Conservation (phyloP, 371 early-diverging fungal species). For the Sporodiniella umbellata region DNA sequence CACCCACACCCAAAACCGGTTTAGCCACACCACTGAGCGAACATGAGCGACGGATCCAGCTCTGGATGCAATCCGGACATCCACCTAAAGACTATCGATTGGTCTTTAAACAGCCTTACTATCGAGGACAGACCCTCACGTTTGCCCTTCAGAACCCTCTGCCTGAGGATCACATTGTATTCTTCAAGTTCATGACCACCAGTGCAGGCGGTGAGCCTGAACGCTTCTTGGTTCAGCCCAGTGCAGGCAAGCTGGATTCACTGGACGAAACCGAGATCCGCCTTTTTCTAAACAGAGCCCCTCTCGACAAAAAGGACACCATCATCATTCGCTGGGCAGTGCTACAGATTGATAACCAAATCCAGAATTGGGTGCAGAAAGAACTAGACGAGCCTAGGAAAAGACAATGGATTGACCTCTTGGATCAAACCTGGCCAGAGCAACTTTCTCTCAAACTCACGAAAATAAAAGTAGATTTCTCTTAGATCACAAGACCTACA, state of each 20-base stretch:
- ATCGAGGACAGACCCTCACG: conserved; percentile 35
- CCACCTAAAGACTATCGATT: conserved; percentile 4
- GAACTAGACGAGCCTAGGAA: conserved; percentile 26
- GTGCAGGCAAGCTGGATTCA: conserved; percentile 35
- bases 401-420: conserved; percentile 45
- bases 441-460: conserved; percentile 43
- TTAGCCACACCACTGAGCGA: conserved; percentile 1
- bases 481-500: no score
- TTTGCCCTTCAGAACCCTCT: conserved; percentile 32
- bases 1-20: no score
- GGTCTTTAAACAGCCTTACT: conserved; percentile 24
- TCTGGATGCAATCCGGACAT: conserved; percentile 1
- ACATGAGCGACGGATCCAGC: conserved; percentile 8
- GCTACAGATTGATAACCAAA: conserved; percentile 32
- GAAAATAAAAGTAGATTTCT: conserved; percentile 37
- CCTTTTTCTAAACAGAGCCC: conserved; percentile 41
- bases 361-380: conserved; percentile 29
- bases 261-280: conserved; percentile 30
- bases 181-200: conserved; percentile 44
- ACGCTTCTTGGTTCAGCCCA: conserved; percentile 44
- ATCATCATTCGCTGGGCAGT: conserved; percentile 44
- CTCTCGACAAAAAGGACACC: conserved; percentile 28
- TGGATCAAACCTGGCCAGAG: conserved; percentile 42
- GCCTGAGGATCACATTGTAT: conserved; percentile 43
- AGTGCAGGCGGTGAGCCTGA: conserved; percentile 22